These are phyloP conservation scores for Ophiostoma piceae DNA, from an alignment of 2,329 filamentous ascomycete species.

Conservation along the genomic window DNA sequence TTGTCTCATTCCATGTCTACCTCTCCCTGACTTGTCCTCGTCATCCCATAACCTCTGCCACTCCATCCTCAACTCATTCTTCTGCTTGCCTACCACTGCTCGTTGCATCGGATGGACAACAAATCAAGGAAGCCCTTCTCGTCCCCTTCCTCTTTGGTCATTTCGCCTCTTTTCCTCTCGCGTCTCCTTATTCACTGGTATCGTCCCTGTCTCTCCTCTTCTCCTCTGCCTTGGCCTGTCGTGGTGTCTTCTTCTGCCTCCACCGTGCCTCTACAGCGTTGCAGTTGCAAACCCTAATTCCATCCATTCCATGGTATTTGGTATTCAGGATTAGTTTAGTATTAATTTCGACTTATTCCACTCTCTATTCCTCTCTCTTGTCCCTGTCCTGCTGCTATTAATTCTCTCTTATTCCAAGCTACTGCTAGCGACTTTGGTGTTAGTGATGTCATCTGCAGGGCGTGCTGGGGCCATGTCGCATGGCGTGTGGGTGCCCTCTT, in stretches of 20 bases:
- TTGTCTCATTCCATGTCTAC: neutral
- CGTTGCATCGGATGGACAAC: constrained; percentile 3
- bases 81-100: neutral
- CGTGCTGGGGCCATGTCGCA: constrained; percentile 11
- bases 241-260: neutral
- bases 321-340: neutral
- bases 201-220: neutral
- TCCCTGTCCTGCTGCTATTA: neutral
- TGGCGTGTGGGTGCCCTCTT: constrained; percentile 12
- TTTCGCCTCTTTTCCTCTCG: neutral
- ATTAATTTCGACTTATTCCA: neutral
- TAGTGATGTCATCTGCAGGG: constrained; percentile 23
- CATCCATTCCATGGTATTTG: neutral
- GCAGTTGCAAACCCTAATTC: constrained; percentile 16
- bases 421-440: neutral
- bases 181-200: neutral
- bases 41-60: neutral
- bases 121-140: neutral
- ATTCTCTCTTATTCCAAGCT: neutral
- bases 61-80: neutral
- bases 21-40: too few relatives aligned
- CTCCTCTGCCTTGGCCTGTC: neutral
- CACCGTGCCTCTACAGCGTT: constrained; percentile 2
- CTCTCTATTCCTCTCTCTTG: neutral
- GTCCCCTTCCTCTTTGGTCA: neutral